These are phyloP conservation scores for Aspergillus eucalypticola DNA, from an alignment of 2,329 filamentous ascomycete genomes.

Conservation along the genomic window DNA sequence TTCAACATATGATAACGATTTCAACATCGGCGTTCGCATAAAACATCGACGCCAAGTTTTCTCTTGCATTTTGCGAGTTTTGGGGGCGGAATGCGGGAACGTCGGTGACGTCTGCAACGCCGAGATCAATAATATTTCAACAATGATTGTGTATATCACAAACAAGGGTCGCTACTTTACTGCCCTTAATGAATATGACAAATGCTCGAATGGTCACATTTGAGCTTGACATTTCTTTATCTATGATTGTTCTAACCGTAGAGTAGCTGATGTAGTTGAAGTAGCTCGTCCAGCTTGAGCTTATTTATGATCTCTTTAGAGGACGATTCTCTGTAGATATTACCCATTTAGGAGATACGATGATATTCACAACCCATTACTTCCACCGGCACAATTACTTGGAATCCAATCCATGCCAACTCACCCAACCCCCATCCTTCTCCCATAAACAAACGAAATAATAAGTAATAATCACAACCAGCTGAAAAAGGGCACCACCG, in stretches of 20 bases:
- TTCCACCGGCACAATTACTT: neutral
- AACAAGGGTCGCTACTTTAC: constrained; percentile 17
- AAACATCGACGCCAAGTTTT: constrained; percentile 19
- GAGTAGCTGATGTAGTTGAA: no score
- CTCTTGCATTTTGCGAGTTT: constrained; percentile 16
- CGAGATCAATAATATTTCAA: constrained; percentile 37
- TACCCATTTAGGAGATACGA: no score
- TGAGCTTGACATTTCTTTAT: no score
- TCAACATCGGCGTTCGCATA: constrained; percentile 50
- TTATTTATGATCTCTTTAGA: no score
- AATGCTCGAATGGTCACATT: neutral
- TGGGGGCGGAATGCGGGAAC: constrained; percentile 12
- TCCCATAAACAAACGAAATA: neutral
- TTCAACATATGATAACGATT: constrained; percentile 48
- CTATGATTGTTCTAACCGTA: no score
- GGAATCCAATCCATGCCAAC: neutral
- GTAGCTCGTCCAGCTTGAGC: no score
- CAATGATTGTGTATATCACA: constrained; percentile 34
- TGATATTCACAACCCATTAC: neutral
- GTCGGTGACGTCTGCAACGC: constrained; percentile 20
- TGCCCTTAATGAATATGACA: constrained; percentile 13
- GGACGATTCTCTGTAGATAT: no score
- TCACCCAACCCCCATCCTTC: neutral
- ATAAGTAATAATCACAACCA: constrained; percentile 33
- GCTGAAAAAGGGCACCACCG: constrained; percentile 63